phyloP scores from a whole-genome alignment of 805 yeast species.

The Yarrowia osloensis region DNA sequence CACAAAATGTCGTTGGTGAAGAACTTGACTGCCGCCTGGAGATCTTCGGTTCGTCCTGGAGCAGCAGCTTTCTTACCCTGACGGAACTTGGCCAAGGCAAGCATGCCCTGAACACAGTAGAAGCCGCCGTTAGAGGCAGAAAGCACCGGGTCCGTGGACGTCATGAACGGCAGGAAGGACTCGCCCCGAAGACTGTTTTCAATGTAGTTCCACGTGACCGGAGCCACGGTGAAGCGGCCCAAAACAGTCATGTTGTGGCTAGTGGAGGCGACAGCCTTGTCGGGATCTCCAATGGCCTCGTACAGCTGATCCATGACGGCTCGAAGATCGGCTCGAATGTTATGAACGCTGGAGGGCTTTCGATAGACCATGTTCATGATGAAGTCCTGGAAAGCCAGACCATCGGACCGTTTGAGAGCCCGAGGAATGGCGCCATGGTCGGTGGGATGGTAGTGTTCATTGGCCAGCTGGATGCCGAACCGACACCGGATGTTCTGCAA shows the following conservation, averaged over 20 bases:
- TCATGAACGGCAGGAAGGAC: constrained; percentile 33
- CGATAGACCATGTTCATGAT: constrained; percentile 58
- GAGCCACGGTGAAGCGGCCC: constrained; percentile 48
- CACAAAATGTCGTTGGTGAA: constrained; percentile 67
- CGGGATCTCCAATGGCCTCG: constrained; percentile 70
- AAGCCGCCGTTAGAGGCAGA: constrained; percentile 56
- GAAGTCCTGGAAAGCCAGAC: constrained; percentile 47
- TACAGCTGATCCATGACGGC: constrained; percentile 68
- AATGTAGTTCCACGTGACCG: constrained; percentile 35
- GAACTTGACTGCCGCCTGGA: constrained; percentile 70
- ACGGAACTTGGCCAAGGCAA: constrained; percentile 67
- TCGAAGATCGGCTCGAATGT: constrained; percentile 69
- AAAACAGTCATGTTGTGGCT: constrained; percentile 48
- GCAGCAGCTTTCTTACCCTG: constrained; percentile 75
- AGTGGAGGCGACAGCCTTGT: constrained; percentile 33
- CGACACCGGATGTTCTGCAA: constrained; percentile 79
- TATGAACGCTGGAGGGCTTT: constrained; percentile 59
- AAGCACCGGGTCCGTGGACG: constrained; percentile 39
- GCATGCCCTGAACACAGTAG: constrained; percentile 67
- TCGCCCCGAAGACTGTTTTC: constrained; percentile 36
- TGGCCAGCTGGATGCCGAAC: constrained; percentile 64
- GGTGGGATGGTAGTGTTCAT: constrained; percentile 61
- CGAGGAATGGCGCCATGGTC: constrained; percentile 60
- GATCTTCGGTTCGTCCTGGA: constrained; percentile 70
- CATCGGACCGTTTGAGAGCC: constrained; percentile 48